A percentile compares a stretch with the other conserved stretches of the same genome.
Evolutionary conservation across 805 yeast genomes (phyloP).

Genomic region (Lipomyces yamadae): DNA sequence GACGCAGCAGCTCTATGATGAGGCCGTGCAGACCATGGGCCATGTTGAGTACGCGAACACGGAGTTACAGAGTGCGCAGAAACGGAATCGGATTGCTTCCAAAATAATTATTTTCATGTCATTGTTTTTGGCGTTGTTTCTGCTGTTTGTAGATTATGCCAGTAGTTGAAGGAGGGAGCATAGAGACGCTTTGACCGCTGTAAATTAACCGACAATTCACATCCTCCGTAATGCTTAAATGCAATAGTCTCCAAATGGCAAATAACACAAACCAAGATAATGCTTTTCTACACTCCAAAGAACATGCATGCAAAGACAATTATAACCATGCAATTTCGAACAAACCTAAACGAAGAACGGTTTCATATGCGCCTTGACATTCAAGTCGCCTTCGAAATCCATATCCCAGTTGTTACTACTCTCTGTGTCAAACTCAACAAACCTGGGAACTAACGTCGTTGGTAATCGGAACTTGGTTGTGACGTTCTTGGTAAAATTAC

Average conservation of each 20-base stretch:
- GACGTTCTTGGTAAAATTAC: conserved; percentile 4
- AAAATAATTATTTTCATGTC: conserved; percentile 61
- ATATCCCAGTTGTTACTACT: conserved; percentile 24
- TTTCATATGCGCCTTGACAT: not conserved
- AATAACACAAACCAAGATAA: not conserved
- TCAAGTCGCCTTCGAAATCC: conserved; percentile 33
- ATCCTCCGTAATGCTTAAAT: not conserved
- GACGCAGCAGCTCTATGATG: conserved; percentile 64
- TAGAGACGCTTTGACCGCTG: not conserved
- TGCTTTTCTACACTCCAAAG: not conserved
- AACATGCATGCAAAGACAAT: not conserved
- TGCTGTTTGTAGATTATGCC: conserved; percentile 50
- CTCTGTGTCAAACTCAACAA: conserved; percentile 9
- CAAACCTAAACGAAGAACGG: not conserved
- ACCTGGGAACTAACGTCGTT: conserved; percentile 6
- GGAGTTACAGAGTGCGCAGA: conserved; percentile 69
- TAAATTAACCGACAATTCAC: not conserved
- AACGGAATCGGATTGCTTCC: conserved; percentile 65
- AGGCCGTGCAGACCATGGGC: conserved; percentile 66
- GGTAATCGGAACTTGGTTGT: conserved; percentile 2
- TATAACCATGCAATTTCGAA: not conserved
- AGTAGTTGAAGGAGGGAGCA: conserved; percentile 5
- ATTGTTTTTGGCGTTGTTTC: conserved; percentile 58
- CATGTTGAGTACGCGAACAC: conserved; percentile 75
- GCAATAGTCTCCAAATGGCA: not conserved